phyloP scores from a whole-genome alignment of 1,139 yeast genomes.

The Pichia sp. region DNA sequence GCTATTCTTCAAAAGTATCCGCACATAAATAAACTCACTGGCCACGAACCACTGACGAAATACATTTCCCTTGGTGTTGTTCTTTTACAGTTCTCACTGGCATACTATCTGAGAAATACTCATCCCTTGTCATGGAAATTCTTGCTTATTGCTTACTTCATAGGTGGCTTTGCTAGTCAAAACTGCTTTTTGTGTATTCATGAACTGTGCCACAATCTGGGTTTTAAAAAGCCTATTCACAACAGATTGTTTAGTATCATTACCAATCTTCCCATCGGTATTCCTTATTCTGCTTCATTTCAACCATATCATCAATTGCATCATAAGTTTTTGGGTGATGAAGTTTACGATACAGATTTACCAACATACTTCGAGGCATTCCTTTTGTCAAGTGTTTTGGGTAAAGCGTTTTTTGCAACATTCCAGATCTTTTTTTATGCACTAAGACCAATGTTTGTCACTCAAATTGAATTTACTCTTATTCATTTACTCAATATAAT shows the following conservation, averaged over 20 bases:
- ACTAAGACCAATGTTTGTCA: slow-evolving; percentile 78
- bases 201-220: slow-evolving; percentile 77
- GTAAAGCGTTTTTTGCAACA: slow-evolving; percentile 86
- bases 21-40: slow-evolving; percentile 69
- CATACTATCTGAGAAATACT: slow-evolving; percentile 51
- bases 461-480: slow-evolving; percentile 64
- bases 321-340: slow-evolving; percentile 89
- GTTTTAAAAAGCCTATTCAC: slow-evolving; percentile 71
- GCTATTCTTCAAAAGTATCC: slow-evolving; percentile 70
- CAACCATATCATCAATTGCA: slow-evolving; percentile 89
- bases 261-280: slow-evolving; percentile 78
- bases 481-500: slow-evolving; percentile 65
- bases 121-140: slow-evolving; percentile 48
- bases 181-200: slow-evolving; percentile 83
- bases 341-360: slow-evolving; percentile 73
- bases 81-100: slow-evolving; percentile 50
- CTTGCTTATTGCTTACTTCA: slow-evolving; percentile 55
- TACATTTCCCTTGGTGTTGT: slow-evolving; percentile 64
- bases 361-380: slow-evolving; percentile 76
- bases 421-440: slow-evolving; percentile 88
- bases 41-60: slow-evolving; percentile 81
- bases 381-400: slow-evolving; percentile 65
- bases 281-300: slow-evolving; percentile 86
- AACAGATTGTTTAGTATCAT: slow-evolving; percentile 73
- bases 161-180: slow-evolving; percentile 84